Evolutionary conservation across 1,139 yeast genomes (phyloP).

Genomic region (Zygoascus hellenicus): DNA sequence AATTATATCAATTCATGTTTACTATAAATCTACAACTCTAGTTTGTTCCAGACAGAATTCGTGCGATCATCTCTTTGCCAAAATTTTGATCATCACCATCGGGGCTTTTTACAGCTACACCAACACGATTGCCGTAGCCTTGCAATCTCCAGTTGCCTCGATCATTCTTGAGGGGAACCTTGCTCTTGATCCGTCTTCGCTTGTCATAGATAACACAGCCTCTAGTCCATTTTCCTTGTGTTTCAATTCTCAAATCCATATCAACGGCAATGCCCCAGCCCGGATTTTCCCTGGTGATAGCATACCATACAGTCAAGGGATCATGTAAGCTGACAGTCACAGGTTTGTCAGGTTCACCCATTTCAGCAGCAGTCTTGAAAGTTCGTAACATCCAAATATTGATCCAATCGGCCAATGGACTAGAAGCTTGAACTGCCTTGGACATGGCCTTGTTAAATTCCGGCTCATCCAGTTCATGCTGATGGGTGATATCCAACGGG

Average conservation of each 20-base stretch:
- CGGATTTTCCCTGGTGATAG: slow-evolving; percentile 20
- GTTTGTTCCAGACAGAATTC: slow-evolving; percentile 2
- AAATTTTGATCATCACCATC: slow-evolving; percentile 17
- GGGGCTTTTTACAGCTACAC: slow-evolving; percentile 29
- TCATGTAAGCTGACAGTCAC: slow-evolving; percentile 34
- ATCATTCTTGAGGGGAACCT: slow-evolving; percentile 22
- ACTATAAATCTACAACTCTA: no score
- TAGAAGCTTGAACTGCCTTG: slow-evolving; percentile 18
- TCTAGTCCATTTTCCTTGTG: slow-evolving; percentile 35
- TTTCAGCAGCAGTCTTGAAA: slow-evolving; percentile 24
- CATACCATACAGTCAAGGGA: slow-evolving; percentile 38
- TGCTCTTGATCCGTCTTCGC: slow-evolving; percentile 30
- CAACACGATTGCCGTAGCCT: slow-evolving; percentile 28
- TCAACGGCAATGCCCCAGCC: slow-evolving; percentile 28
- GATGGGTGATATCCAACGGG: slow-evolving; percentile 38
- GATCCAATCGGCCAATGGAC: slow-evolving; percentile 35
- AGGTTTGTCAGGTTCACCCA: slow-evolving; percentile 1
- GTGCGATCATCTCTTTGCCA: slow-evolving; percentile 16
- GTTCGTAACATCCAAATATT: slow-evolving; percentile 33
- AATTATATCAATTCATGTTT: no score
- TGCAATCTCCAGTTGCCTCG: slow-evolving; percentile 27
- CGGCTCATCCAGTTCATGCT: slow-evolving; percentile 28
- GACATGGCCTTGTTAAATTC: slow-evolving; percentile 20
- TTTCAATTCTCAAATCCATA: slow-evolving; percentile 38
- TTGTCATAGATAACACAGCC: slow-evolving; percentile 36